Base-by-base conservation (phyloP, 2,329 filamentous ascomycete genomes). In the Ceratocystis huliohia region DNA sequence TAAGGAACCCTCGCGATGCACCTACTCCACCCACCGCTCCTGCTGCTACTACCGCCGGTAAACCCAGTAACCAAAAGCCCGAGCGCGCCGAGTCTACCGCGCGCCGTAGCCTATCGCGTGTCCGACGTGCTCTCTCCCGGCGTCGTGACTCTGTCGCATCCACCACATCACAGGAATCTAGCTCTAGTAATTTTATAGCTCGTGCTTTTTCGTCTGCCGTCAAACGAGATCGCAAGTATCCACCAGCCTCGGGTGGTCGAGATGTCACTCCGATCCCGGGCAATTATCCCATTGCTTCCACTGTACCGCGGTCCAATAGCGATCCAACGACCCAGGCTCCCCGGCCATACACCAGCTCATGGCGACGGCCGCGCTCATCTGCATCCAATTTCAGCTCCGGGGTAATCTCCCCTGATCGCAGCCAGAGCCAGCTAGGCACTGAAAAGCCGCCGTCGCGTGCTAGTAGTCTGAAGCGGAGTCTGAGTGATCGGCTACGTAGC, bases 1-100 rank as follows among this genome's bases (percentile, higher is more conserved):
- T 86, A 44, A 78, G 83, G 65, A 87, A 87, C 69, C 84, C 84
- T 15, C 80, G 84, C 61, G 78, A 77, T n/a, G 82, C 84, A 5
- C 84, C 84, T 22, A 75, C 79, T 69, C 82, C 80, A 5, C 81
- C 81, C 15, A 70, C 68, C 6, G 70, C 74, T 41, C 20, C 62
- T 7, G 61, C 61, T 25, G 15, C 41, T 20, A 50, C 56, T 46
- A 41, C 33, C 8, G 37, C 76, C 75, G 1, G n/a, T 74, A 20
- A 50, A 13, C 13, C 20, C 1, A 20, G n/a, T 28, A 41, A 46
- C 13, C 30, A 28, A 57, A 50, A 10, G 48, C 65, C 17, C 20
- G 45, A 56, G 46, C 56, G 28, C 44, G n/a, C 45, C 8, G 66
- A 68, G 53, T 25, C 69, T 74, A 5, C 79, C 78, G 8, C 75